A percentile compares a stretch with the other conserved stretches of the same genome.
These are phyloP conservation scores for Claviceps spartinae DNA, from an alignment of 2,329 filamentous ascomycete genomes.

Conservation along the genomic window DNA sequence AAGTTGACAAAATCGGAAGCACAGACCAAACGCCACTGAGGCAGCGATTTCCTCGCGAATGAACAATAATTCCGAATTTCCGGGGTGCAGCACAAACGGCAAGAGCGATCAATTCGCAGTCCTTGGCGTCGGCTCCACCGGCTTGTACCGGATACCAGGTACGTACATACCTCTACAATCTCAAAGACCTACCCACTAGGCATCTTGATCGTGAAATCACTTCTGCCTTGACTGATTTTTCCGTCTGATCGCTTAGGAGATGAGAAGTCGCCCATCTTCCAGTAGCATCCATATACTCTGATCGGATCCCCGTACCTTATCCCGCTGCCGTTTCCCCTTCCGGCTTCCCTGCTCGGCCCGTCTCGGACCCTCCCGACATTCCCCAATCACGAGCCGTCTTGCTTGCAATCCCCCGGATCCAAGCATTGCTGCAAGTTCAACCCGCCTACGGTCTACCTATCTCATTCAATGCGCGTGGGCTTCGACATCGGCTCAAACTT, in stretches of 20 bases:
- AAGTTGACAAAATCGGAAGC: no score
- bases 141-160: not conserved
- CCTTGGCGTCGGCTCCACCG: not conserved
- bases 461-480: not conserved
- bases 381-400: slow-evolving; percentile 4
- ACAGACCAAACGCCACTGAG: not conserved
- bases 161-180: no score
- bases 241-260: no score
- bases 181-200: no score
- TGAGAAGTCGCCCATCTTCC: no score
- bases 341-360: not conserved
- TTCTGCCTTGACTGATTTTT: no score
- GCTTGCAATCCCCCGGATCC: not conserved
- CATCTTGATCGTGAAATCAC: no score
- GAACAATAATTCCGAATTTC: not conserved
- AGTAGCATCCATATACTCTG: no score
- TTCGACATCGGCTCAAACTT: slow-evolving; percentile 1
- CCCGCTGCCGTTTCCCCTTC: no score
- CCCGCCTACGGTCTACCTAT: not conserved
- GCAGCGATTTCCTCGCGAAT: not conserved
- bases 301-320: no score
- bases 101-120: not conserved
- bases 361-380: not conserved
- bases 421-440: not conserved
- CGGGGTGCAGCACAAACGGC: slow-evolving; percentile 1